Conservation (phyloP, 2,329 filamentous ascomycete species). For the Arthrobotrys musiformis region DNA sequence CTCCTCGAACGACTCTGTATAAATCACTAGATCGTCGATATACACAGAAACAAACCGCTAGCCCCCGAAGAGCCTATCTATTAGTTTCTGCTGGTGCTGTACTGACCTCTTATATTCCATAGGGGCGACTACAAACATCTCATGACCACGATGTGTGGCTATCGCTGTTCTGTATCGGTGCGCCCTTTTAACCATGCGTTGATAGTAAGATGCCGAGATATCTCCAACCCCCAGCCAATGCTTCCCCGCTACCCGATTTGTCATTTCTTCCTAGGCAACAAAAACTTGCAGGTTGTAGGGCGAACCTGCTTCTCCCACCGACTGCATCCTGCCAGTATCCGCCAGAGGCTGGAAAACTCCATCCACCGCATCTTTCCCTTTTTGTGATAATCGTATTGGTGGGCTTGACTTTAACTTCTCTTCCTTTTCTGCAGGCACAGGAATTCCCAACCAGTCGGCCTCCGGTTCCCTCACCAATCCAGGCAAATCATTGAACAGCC, state of each 20-base stretch:
- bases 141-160: background rate
- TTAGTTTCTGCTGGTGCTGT: background rate
- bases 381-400: background rate
- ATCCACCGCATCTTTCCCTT: background rate
- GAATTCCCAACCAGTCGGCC: too few relatives aligned
- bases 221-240: too few relatives aligned
- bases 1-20: background rate
- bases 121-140: background rate
- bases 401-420: background rate
- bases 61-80: background rate
- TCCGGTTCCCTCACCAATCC: background rate
- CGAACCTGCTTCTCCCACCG: too few relatives aligned
- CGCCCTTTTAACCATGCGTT: background rate
- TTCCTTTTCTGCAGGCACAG: background rate
- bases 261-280: background rate
- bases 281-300: background rate
- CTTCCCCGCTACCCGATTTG: background rate
- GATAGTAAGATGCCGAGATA: background rate
- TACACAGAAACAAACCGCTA: background rate
- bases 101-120: background rate
- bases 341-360: background rate
- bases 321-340: too few relatives aligned
- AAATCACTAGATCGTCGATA: background rate
- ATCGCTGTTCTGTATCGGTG: background rate
- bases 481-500: background rate